Percentiles rank a stretch among this genome's conserved stretches.
phyloP scores from a whole-genome alignment of 2,329 filamentous ascomycete species.

The Alternaria atra region DNA sequence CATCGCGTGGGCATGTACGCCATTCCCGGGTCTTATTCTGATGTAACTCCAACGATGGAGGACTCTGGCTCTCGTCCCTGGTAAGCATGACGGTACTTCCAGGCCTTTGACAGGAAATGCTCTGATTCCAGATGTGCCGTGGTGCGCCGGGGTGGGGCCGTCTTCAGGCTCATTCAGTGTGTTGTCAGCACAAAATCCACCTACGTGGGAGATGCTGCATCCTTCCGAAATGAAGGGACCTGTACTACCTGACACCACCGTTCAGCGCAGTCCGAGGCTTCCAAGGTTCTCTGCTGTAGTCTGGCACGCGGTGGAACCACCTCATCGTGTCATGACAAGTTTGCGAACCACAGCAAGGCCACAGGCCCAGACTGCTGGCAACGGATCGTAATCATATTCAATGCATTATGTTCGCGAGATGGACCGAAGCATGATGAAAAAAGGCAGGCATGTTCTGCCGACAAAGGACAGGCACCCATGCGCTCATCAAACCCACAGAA shows the following conservation, averaged over 20 bases:
- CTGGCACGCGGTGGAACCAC: conserved; percentile 29
- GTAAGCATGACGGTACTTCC: conserved; percentile 36
- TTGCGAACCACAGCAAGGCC: conserved; percentile 23
- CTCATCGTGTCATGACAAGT: conserved; percentile 28
- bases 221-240: conserved; percentile 52
- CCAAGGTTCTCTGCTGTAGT: conserved; percentile 20
- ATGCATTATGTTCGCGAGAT: conserved; percentile 18
- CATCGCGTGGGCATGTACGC: conserved; percentile 32
- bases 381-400: conserved; percentile 20
- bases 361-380: conserved; percentile 25
- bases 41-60: conserved; percentile 29
- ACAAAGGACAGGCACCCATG: conserved; percentile 41
- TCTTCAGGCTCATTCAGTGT: conserved; percentile 51
- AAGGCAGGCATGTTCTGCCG: conserved; percentile 38
- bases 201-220: conserved; percentile 49
- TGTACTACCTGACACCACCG: conserved; percentile 43
- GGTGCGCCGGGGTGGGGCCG: conserved; percentile 36
- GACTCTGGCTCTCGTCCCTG: conserved; percentile 34
- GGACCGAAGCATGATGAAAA: conserved; percentile 23
- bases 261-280: conserved; percentile 24
- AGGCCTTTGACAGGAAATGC: conserved; percentile 31
- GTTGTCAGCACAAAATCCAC: conserved; percentile 48
- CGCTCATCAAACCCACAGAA: conserved; percentile 47
- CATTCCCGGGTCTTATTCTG: conserved; percentile 31
- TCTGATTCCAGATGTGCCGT: conserved; percentile 33